phyloP scores from a whole-genome alignment of 2,329 filamentous ascomycete species.

The Blastomyces emzantsi region DNA sequence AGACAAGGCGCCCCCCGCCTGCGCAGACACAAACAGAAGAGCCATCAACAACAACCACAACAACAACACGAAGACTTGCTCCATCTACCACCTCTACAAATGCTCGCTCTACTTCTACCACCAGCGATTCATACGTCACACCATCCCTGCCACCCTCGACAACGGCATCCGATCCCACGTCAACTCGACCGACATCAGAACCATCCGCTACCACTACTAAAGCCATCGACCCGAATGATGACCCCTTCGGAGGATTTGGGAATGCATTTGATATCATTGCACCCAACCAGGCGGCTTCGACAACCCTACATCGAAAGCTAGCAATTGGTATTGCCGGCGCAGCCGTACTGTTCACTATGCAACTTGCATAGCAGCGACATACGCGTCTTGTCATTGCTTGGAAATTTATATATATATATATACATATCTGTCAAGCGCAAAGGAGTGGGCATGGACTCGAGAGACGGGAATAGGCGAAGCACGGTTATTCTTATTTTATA shows the following conservation, averaged over 20 bases:
- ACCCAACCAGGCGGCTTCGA: background rate
- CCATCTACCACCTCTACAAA: background rate
- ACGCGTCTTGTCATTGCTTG: background rate
- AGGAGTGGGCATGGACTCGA: background rate
- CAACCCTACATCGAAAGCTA: background rate
- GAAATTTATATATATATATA: background rate
- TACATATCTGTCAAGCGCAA: background rate
- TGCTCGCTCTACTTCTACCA: background rate
- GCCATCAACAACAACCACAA: background rate
- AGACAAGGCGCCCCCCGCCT: background rate
- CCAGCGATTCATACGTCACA: background rate
- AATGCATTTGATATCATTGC: constrained; percentile 9
- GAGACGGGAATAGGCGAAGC: background rate
- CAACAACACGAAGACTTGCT: background rate
- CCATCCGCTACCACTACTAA: background rate
- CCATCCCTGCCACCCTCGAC: background rate
- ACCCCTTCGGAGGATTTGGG: constrained; percentile 9
- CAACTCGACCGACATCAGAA: background rate
- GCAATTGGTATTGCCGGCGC: background rate
- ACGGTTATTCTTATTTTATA: background rate
- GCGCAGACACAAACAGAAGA: background rate
- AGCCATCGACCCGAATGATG: background rate
- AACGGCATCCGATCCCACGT: background rate
- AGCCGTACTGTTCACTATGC: background rate
- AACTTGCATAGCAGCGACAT: background rate